Evolutionary conservation across 2,329 filamentous ascomycete species (phyloP).

Genomic region (Teratosphaeria viscida): DNA sequence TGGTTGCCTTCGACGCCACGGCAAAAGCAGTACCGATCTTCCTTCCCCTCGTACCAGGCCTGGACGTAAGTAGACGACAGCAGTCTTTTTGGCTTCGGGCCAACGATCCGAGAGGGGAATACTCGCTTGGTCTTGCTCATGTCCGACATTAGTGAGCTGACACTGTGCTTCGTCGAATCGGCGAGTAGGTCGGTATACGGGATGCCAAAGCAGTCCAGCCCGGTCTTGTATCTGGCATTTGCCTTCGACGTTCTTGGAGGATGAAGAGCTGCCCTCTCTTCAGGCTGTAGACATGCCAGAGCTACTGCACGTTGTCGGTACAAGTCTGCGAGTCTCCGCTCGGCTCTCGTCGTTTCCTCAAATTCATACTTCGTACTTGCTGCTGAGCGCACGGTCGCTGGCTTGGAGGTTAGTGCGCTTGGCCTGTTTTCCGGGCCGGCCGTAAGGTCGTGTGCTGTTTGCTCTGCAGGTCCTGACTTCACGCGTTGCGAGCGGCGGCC

Average conservation of each 20-base stretch:
- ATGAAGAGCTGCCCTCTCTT: not conserved
- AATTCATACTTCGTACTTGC: not conserved
- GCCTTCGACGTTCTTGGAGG: not conserved
- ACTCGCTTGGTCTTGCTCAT: not conserved
- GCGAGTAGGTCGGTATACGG: constrained; percentile 2
- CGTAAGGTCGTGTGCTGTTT: not conserved
- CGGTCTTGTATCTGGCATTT: not conserved
- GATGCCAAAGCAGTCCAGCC: constrained; percentile 3
- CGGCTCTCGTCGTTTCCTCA: constrained; percentile 1
- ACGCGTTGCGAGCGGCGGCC: not conserved
- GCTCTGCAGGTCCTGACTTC: not conserved
- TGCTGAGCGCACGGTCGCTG: not conserved
- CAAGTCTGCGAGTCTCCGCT: constrained; percentile 1
- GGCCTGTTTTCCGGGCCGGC: not conserved
- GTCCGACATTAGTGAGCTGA: not conserved
- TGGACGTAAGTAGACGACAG: not conserved
- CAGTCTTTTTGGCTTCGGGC: not conserved
- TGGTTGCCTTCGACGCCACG: not conserved
- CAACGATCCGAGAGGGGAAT: not conserved
- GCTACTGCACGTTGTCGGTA: not conserved
- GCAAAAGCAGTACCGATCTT: not conserved
- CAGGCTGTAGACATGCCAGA: not conserved
- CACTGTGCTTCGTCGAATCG: constrained; percentile 1
- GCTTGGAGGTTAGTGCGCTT: not conserved
- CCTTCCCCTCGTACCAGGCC: not conserved